Conservation (phyloP, 164 flowering plant genomes). For the Chloranthus sessilifolius region DNA sequence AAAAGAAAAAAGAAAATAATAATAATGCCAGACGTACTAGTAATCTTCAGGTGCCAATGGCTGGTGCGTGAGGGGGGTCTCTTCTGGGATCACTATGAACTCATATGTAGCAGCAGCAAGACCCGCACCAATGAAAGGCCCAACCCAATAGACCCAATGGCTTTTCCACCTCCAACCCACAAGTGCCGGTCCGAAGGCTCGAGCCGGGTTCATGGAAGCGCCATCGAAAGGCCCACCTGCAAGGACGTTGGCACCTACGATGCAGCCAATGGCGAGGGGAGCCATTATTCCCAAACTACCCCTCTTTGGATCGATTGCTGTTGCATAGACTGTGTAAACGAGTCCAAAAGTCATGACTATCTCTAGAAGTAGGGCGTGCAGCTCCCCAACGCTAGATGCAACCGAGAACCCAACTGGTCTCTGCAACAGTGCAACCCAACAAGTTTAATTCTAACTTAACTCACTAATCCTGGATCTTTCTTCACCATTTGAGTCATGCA, state of each 20-base stretch:
- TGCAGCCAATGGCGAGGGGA: constrained; percentile 75
- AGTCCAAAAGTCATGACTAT: constrained; percentile 80
- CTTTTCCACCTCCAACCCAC: constrained; percentile 66
- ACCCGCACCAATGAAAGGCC: constrained; percentile 72
- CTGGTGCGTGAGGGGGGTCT: constrained; percentile 28
- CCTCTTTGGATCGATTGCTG: constrained; percentile 71
- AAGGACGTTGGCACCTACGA: constrained; percentile 73
- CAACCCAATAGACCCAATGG: constrained; percentile 89
- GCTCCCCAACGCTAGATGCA: constrained; percentile 44
- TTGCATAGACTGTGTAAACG: constrained; percentile 81
- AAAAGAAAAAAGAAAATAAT: no score
- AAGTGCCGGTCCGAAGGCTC: constrained; percentile 69
- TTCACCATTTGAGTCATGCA: no score
- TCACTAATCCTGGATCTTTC: no score
- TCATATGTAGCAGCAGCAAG: constrained; percentile 63
- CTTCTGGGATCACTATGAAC: constrained; percentile 32
- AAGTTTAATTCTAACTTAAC: no score
- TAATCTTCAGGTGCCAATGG: constrained; percentile 20
- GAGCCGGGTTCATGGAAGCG: constrained; percentile 88
- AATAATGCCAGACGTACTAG: constrained; percentile 5
- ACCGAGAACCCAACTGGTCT: constrained; percentile 33
- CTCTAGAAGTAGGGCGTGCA: constrained; percentile 70
- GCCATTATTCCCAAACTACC: constrained; percentile 61
- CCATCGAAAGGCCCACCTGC: constrained; percentile 80
- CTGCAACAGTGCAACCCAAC: constrained; percentile 3